phyloP scores from a whole-genome alignment of 1,284 basidiomycete genomes.

The Takashimella koratensis region DNA sequence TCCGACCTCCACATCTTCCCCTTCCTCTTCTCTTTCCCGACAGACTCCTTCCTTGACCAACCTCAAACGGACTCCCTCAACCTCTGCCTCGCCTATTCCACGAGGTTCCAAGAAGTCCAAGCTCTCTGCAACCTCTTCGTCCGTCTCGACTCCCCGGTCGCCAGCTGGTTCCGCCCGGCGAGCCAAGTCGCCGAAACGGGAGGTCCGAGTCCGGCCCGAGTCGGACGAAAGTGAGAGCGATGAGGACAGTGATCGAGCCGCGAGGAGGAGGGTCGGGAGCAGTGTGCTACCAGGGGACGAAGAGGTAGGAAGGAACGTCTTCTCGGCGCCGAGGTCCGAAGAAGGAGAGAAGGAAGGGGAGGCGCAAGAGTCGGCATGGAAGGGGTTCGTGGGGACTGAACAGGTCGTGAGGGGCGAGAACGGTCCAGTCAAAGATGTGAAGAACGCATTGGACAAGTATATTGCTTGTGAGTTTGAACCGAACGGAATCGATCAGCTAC shows the following conservation, averaged over 20 bases:
- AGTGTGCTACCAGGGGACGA: not conserved
- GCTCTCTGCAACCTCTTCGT: no score
- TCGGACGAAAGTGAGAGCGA: not conserved
- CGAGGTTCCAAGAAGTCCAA: not conserved
- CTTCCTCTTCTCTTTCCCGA: not conserved
- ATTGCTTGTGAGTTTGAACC: conserved; percentile 27
- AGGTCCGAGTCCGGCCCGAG: not conserved
- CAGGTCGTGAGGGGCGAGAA: not conserved
- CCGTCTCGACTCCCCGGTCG: not conserved
- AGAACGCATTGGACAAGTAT: conserved; percentile 26
- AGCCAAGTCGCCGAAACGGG: not conserved
- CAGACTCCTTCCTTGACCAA: not conserved
- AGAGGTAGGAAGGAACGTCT: not conserved
- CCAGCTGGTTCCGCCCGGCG: not conserved
- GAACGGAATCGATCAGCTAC: no score
- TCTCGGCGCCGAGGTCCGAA: not conserved
- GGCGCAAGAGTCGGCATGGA: not conserved
- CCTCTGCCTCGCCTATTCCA: not conserved
- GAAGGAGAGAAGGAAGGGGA: not conserved
- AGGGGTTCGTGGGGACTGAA: not conserved
- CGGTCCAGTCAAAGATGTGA: not conserved
- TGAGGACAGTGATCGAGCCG: not conserved
- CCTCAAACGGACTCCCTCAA: not conserved
- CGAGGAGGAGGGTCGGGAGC: not conserved
- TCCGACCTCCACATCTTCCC: not conserved